Evolutionary conservation across 2,329 filamentous ascomycete species (phyloP), one percentile per base, ranked within the genome.

Genomic region (Capronia coronata): DNA sequence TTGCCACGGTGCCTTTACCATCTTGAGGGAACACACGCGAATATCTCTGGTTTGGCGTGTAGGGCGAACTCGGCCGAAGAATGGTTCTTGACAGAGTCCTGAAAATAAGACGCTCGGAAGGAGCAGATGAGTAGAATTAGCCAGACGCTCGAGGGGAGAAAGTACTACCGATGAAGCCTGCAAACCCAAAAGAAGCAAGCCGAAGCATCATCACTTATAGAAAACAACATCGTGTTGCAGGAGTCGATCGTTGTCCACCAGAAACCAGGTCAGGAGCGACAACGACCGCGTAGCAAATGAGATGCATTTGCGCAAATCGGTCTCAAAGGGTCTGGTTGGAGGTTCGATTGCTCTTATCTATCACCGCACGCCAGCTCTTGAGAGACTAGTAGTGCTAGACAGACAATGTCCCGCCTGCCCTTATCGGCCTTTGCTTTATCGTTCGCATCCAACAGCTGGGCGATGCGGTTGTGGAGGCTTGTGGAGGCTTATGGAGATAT

Each of bases 1-100:
- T 38, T 60, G 49, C 58, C 59, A 61, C 18, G 43, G 30, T 18
- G n/a, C n/a, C 21, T 22, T 34, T 1, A 27, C 34, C 29, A 46
- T 46, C n/a, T 52, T 52, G 38, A 25, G 3, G 16, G 29, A 3
- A n/a, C n/a, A n/a, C 13, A 32, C 7, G 29, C 10, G 25, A 27
- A 38, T 38, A 9, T 38, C 19, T 22, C 35, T n/a, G n/a, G n/a
- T n/a, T n/a, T n/a, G n/a, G n/a, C n/a, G n/a, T n/a, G n/a, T n/a
- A n/a, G n/a, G 32, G 16, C 6, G 32, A 35, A 35, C 16, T 35
- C n/a, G n/a, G 32, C 25, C 25, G 25, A 5, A 10, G 25, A 5
- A 27, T 5, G 32, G 6, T 32, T n/a, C 29, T 32, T 5, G 10
- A 6, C 13, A 6, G 29, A 11, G 29, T n/a, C n/a, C 29, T 32